Base-by-base conservation (phyloP, 192 early-diverging fungal species). In the Coemansia sp. region DNA sequence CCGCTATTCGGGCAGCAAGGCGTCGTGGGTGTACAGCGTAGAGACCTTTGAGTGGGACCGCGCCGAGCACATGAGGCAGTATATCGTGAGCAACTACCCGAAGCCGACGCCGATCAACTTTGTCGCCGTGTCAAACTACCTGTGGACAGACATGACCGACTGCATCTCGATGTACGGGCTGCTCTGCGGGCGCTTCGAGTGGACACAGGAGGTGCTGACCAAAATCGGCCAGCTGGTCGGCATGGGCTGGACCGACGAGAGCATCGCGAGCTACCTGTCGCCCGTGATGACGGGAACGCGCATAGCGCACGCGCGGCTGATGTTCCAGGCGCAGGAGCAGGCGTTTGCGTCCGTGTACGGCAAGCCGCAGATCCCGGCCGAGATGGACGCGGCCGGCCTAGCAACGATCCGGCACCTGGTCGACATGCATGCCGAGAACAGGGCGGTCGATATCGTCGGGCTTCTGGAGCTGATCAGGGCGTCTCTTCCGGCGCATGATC, bases 211-310 rank as follows among this genome's bases (percentile, higher is more conserved):
- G 6, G 52, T 22, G 6, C 16, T 65, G 36, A 28, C 25, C 19
- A 29, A 11, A 4, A 54, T 68, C 49, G 35, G 52, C 30, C 24
- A 39, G 29, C 52, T 75, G 39, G 22, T 55, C 23, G 42, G 46
- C 14, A 28, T 62, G 55, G 72, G 67, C 20, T 58, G 52, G 67
- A 19, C 35, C 9, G 20, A 61, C 32, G 50, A 30, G 7, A 24
- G 50, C 36, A 75, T 75, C 30, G 72, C 72, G 3, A 58, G 67
- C 14, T 58, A 69, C 10, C 60, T 75, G 36, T 75, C 72, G 55
- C 34, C 56, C 14, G 29, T 23, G 0, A 23, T 57, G 32, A 49
- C 64, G 30, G 48, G 32, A 3, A 20, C 27, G 1, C 64, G 56
- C 32, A 36, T 56, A 1, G 25, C 61, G 13, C 39, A 36, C 61